Percentiles rank a stretch among this genome's conserved stretches.
These are phyloP conservation scores for Paracorniculantispora psalliotae DNA, from an alignment of 2,329 filamentous ascomycete genomes.

Conservation along the genomic window DNA sequence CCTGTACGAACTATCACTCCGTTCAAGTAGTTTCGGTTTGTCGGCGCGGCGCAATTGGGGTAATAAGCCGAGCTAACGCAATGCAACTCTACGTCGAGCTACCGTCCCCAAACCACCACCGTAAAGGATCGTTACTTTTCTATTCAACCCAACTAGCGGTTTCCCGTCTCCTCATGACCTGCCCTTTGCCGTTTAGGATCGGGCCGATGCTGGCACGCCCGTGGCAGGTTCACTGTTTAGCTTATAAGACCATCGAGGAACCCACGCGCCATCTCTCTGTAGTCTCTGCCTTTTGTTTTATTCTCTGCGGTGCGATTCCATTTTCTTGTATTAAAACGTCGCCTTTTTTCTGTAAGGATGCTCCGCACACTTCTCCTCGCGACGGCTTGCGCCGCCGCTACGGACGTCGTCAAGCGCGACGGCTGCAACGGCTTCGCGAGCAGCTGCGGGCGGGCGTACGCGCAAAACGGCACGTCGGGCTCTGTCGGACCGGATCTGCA, in stretches of 20 bases:
- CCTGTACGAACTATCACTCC: not conserved
- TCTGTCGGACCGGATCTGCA: not conserved
- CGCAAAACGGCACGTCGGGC: conserved; percentile 2
- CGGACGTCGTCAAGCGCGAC: not conserved
- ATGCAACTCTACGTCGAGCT: not conserved
- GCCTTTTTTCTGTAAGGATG: not conserved
- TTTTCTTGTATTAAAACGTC: not conserved
- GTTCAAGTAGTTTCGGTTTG: not conserved
- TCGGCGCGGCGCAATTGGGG: not conserved
- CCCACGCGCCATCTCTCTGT: not conserved
- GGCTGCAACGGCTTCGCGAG: not conserved
- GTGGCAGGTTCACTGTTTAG: not conserved
- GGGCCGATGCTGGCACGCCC: not conserved
- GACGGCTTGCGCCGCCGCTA: not conserved
- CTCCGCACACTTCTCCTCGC: no score
- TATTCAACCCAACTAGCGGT: not conserved
- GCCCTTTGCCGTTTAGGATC: not conserved
- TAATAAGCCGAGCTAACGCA: not conserved
- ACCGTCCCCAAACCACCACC: not conserved
- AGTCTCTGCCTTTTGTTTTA: not conserved
- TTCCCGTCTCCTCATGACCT: not conserved
- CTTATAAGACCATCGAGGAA: not conserved
- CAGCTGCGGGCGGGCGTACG: conserved; percentile 1
- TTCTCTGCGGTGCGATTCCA: no score
- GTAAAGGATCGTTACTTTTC: not conserved